Percentiles rank a stretch among this genome's conserved stretches.
Evolutionary conservation across 768 basidiomycete species (phyloP).

Genomic region (Calocera viscosa): DNA sequence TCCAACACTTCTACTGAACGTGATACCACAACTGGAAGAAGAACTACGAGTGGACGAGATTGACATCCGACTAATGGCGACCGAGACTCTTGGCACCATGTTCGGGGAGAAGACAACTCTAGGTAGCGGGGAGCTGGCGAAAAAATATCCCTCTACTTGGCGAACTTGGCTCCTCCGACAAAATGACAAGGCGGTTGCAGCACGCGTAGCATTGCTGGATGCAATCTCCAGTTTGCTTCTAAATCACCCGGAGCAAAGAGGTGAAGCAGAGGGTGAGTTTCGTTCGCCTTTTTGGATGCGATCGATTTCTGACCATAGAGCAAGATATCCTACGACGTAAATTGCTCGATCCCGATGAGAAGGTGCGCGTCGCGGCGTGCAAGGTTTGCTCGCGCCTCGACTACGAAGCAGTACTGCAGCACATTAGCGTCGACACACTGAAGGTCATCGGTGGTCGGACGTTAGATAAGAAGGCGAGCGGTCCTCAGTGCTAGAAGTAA

Average conservation of each 20-base stretch:
- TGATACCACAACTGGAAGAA: conserved; percentile 86
- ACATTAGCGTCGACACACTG: conserved; percentile 54
- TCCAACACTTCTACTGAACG: conserved; percentile 71
- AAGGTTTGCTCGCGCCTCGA: conserved; percentile 70
- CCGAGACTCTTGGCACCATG: conserved; percentile 80
- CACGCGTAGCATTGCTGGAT: conserved; percentile 73
- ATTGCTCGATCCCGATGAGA: conserved; percentile 79
- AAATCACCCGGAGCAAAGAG: conserved; percentile 53
- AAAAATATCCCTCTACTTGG: conserved; percentile 78
- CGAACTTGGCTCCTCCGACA: conserved; percentile 64
- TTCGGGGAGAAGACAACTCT: conserved; percentile 53
- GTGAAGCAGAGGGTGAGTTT: conserved; percentile 59
- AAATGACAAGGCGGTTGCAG: conserved; percentile 57
- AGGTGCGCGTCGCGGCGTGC: conserved; percentile 75
- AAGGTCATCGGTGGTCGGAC: conserved; percentile 55
- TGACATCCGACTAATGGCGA: conserved; percentile 63
- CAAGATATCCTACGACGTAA: conserved; percentile 51
- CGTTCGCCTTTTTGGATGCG: background rate
- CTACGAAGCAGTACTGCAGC: conserved; percentile 80
- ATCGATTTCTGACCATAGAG: background rate
- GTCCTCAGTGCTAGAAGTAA: background rate
- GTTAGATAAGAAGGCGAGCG: conserved; percentile 68
- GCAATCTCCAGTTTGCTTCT: conserved; percentile 46
- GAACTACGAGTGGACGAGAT: conserved; percentile 69
- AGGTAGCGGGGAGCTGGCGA: conserved; percentile 52